Evolutionary conservation across 1,284 basidiomycete genomes (phyloP).

Genomic region (Violaceomyces palustris): DNA sequence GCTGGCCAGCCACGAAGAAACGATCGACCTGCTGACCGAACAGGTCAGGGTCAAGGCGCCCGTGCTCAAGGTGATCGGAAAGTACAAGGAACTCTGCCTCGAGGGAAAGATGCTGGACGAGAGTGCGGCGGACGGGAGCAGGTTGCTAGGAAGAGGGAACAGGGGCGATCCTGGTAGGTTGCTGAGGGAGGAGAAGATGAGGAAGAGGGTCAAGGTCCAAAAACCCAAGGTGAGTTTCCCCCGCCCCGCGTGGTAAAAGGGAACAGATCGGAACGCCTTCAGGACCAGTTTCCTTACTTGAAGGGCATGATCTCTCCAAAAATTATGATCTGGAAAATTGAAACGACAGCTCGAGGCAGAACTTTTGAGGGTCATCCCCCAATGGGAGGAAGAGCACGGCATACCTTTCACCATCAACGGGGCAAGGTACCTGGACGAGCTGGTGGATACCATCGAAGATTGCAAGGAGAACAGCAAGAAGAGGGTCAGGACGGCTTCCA

Average conservation of each 20-base stretch:
- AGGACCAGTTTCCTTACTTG: no score
- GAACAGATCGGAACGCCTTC: background rate
- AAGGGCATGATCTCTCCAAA: no score
- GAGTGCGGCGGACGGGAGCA: conserved; percentile 61
- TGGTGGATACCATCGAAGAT: conserved; percentile 54
- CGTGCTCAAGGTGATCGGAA: conserved; percentile 71
- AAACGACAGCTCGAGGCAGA: conserved; percentile 64
- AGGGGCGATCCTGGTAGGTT: conserved; percentile 59
- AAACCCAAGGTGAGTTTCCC: conserved; percentile 70
- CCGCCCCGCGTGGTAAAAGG: background rate
- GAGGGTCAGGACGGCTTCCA: conserved; percentile 14
- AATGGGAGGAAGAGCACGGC: conserved; percentile 78
- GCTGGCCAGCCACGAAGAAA: conserved; percentile 78
- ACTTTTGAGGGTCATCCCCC: conserved; percentile 69
- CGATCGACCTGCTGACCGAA: conserved; percentile 72
- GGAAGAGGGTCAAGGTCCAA: conserved; percentile 87
- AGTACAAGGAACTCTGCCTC: conserved; percentile 84
- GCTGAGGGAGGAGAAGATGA: conserved; percentile 91
- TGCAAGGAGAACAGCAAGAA: conserved; percentile 32
- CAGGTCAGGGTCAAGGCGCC: conserved; percentile 73
- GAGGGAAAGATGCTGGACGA: conserved; percentile 76
- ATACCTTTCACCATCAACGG: conserved; percentile 80
- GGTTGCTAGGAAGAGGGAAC: conserved; percentile 59
- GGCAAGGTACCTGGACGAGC: conserved; percentile 71
- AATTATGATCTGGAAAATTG: no score